Percentiles rank a stretch among this genome's conserved stretches.
Conservation (phyloP, 2,329 filamentous ascomycete species). For the Xenoacremonium recifei region DNA sequence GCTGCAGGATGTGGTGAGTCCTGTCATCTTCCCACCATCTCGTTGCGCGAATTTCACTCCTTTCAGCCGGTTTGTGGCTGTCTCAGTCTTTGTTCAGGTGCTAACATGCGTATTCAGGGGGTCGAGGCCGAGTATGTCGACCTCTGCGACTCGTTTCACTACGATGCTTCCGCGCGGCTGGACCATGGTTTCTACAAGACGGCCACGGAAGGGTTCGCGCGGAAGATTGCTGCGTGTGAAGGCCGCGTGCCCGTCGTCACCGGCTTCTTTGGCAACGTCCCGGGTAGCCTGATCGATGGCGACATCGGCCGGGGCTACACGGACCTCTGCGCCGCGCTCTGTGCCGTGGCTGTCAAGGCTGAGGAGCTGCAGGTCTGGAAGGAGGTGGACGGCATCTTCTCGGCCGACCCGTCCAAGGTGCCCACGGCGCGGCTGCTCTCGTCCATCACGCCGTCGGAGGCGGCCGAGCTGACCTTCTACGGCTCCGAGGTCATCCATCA, state of each 20-base stretch:
- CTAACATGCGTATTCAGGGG: constrained; percentile 47
- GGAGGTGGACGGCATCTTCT: constrained; percentile 95
- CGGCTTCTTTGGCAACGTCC: constrained; percentile 92
- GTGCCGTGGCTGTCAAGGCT: constrained; percentile 84
- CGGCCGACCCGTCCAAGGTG: constrained; percentile 80
- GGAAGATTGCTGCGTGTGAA: constrained; percentile 64
- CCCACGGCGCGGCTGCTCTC: constrained; percentile 88
- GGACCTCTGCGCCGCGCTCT: constrained; percentile 88
- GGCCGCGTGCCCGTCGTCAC: constrained; percentile 76
- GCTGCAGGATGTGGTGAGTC: constrained; percentile 66
- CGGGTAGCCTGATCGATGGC: constrained; percentile 81
- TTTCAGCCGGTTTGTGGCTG: not conserved
- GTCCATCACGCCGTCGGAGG: constrained; percentile 89
- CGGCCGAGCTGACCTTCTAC: constrained; percentile 92
- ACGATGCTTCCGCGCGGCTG: constrained; percentile 57
- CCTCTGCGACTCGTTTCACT: constrained; percentile 76
- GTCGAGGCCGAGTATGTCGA: constrained; percentile 89
- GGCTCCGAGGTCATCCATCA: constrained; percentile 97
- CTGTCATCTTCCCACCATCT: not conserved
- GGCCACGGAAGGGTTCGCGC: constrained; percentile 58
- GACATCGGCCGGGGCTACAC: constrained; percentile 95
- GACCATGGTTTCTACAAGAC: constrained; percentile 69
- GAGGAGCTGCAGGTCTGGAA: constrained; percentile 97
- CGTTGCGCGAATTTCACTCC: constrained; percentile 8
- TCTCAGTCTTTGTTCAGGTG: too few relatives aligned